Evolutionary conservation across 1,284 basidiomycete species (phyloP), one percentile per base, ranked within the genome.

Genomic region (Melanopsichium pennsylvanicum): DNA sequence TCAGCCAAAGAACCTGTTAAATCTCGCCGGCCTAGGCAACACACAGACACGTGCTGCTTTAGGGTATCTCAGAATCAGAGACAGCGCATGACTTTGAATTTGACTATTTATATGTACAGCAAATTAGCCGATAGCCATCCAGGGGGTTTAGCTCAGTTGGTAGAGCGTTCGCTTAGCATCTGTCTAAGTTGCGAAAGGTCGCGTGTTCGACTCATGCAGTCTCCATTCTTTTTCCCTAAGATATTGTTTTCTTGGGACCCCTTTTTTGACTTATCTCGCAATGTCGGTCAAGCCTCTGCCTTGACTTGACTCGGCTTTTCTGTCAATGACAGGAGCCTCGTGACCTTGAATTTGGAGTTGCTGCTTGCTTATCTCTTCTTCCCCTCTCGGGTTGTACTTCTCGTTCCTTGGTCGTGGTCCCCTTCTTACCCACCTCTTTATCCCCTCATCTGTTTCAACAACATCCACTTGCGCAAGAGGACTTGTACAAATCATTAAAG

Each of bases 141-240:
- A 16, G 63, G 64, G 64, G 70, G 58, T 68, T 68, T 72, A 68
- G 64, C 67, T 72, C 60, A 72, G 70, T 64, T 64, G 70, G 70
- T 69, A 69, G 70, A 70, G 67, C 67, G 57, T 70, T 70, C 61
- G 67, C 67, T 70, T 70, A 70, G 67, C 67, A 70, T 46, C 37
- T 36, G 47, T 46, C 55, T 59, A 61, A 48, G 18, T 41, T 70
- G 66, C 60, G 66, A 70, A 70, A 70, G 66, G 66, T 70, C 66
- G 66, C 66, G 66, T 70, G 66, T 70, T 70, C 66, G 66, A 70
- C 66, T 70, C 66, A 70, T 70, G 66, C 66, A 70, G 60, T 70
- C 66, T 69, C 66, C 66, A 69, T 0, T 18, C 2, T 22, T 18
- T 41, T 22, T n/a, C n/a, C n/a, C n/a, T n/a, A n/a, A n/a, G n/a